A percentile compares a stretch with the other conserved stretches of the same genome.
These are phyloP conservation scores for Hypomontagnella monticulosa DNA, from an alignment of 495 filamentous ascomycete species.

Conservation along the genomic window DNA sequence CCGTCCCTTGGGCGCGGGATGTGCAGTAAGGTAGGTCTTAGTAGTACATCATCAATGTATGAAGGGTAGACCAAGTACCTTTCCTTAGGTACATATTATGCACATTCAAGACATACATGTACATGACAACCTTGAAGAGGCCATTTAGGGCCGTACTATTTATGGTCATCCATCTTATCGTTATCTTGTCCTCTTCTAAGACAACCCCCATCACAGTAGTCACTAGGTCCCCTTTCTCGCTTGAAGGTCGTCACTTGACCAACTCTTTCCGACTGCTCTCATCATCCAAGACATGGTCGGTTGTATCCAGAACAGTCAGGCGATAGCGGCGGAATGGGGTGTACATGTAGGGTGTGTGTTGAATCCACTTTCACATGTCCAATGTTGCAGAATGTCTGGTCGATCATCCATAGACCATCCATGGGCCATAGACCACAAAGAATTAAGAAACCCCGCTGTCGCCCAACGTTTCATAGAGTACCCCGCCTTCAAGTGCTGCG, in stretches of 20 bases:
- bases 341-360: constrained; percentile 8
- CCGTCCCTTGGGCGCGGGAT: constrained; percentile 25
- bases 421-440: too few relatives aligned
- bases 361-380: constrained; percentile 34
- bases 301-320: constrained; percentile 34
- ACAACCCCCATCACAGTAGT: constrained; percentile 27
- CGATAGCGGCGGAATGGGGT: constrained; percentile 14
- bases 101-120: constrained; percentile 24
- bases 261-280: constrained; percentile 5
- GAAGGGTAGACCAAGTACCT: neutral
- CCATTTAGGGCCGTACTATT: constrained; percentile 25
- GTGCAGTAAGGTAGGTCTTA: neutral
- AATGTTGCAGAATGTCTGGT: neutral
- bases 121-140: neutral
- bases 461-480: constrained; percentile 18
- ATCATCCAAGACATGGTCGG: constrained; percentile 31
- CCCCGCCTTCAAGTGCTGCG: constrained; percentile 36
- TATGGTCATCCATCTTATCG: constrained; percentile 35
- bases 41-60: neutral
- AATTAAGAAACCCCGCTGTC: constrained; percentile 28
- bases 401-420: too few relatives aligned
- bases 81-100: constrained; percentile 6
- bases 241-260: constrained; percentile 39
- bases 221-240: constrained; percentile 39
- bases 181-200: constrained; percentile 34